A percentile compares a stretch with the other conserved stretches of the same genome.
phyloP scores from a whole-genome alignment of 2,329 filamentous ascomycete species.

The Penicillium sp. region DNA sequence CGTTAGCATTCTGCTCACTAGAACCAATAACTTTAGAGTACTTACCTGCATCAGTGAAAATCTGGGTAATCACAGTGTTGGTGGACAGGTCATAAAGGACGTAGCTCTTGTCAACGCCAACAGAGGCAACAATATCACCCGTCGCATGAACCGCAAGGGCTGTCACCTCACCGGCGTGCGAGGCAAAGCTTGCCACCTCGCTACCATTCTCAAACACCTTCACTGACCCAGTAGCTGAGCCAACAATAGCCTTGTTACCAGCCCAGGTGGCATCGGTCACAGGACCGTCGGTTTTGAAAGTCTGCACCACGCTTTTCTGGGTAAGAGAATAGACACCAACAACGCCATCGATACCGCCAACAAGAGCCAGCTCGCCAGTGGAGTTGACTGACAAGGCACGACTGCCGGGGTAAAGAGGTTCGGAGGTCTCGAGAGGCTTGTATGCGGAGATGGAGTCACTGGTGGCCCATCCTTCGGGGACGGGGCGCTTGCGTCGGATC shows the following conservation, averaged over 20 bases:
- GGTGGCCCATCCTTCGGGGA: constrained; percentile 81
- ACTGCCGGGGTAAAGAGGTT: constrained; percentile 57
- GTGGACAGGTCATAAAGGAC: constrained; percentile 75
- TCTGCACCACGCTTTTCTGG: constrained; percentile 68
- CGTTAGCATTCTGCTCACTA: constrained; percentile 13
- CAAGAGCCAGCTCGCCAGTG: constrained; percentile 62
- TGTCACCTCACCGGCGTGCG: constrained; percentile 77
- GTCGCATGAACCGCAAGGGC: constrained; percentile 77
- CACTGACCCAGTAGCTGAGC: constrained; percentile 69
- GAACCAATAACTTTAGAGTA: constrained; percentile 9
- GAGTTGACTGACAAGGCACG: constrained; percentile 56
- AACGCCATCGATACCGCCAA: constrained; percentile 70
- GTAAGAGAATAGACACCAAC: constrained; percentile 75
- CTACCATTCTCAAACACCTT: constrained; percentile 72
- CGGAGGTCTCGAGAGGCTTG: constrained; percentile 50
- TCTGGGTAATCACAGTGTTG: constrained; percentile 66
- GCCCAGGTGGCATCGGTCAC: constrained; percentile 60
- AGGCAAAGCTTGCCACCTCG: constrained; percentile 65
- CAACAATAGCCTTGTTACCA: constrained; percentile 64
- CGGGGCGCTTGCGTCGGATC: constrained; percentile 79
- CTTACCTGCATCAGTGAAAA: constrained; percentile 76
- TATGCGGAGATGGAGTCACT: constrained; percentile 64
- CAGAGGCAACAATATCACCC: constrained; percentile 76
- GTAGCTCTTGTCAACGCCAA: constrained; percentile 87
- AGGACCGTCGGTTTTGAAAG: constrained; percentile 60